phyloP scores from a whole-genome alignment of 768 basidiomycete genomes.

The Psilocybe tampanensis region DNA sequence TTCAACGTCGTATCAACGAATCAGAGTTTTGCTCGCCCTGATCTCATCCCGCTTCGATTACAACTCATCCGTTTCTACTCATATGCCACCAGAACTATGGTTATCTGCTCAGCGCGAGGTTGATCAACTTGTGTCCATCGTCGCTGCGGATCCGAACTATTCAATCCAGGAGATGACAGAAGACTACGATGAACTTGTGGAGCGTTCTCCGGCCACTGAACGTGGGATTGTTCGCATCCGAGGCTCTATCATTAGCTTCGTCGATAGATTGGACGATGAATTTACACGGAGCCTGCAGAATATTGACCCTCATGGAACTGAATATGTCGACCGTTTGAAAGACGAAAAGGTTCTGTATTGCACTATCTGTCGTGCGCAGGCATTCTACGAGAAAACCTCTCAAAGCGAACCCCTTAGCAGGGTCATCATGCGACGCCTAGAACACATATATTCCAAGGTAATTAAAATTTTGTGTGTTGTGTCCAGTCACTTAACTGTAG shows the following conservation, averaged over 20 bases:
- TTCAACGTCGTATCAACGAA: slow-evolving; percentile 86
- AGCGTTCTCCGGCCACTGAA: slow-evolving; percentile 77
- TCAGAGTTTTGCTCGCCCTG: slow-evolving; percentile 91
- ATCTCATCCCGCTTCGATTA: slow-evolving; percentile 97
- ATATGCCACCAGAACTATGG: slow-evolving; percentile 96
- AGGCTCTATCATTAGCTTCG: slow-evolving; percentile 93
- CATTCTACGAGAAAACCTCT: slow-evolving; percentile 82
- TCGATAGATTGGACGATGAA: slow-evolving; percentile 97
- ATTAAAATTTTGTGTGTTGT: slow-evolving; percentile 6
- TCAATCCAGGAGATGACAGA: slow-evolving; percentile 83
- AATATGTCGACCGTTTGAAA: slow-evolving; percentile 95
- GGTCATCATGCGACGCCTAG: slow-evolving; percentile 92
- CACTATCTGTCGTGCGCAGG: slow-evolving; percentile 91
- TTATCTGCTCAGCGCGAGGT: slow-evolving; percentile 83
- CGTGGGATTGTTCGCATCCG: slow-evolving; percentile 83
- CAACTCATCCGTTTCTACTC: slow-evolving; percentile 80
- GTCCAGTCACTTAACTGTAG: slow-evolving; percentile 13
- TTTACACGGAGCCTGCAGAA: slow-evolving; percentile 98
- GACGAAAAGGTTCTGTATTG: slow-evolving; percentile 95
- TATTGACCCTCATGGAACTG: slow-evolving; percentile 98
- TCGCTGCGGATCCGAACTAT: slow-evolving; percentile 73
- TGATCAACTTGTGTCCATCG: slow-evolving; percentile 81
- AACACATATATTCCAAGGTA: slow-evolving; percentile 99
- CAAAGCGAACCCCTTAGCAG: slow-evolving; percentile 81
- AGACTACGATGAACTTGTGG: slow-evolving; percentile 90